Evolutionary conservation across 2,329 filamentous ascomycete species (phyloP), one percentile per base, ranked within the genome.

Genomic region (Myotisia sp.): DNA sequence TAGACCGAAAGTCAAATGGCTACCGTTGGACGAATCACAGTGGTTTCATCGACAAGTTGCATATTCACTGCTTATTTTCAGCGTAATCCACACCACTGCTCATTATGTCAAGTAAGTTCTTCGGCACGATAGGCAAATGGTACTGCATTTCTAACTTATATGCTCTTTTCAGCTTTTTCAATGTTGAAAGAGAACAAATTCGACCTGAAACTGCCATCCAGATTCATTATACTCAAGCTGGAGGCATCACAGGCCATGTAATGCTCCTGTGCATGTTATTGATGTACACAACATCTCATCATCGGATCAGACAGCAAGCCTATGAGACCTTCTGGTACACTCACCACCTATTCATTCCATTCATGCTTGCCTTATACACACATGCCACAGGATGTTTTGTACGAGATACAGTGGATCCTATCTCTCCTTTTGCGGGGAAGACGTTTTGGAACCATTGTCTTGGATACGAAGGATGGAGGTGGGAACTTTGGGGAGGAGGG

Each of bases 241-340:
- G 84, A 49, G 90, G 90, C 41, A 80, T 95, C 42, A 98, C 90
- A 2, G 90, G 90, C 5, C 90, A 98, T 58, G 71, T 94, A 42
- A 98, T 98, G 90, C 71, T 95, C 17, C 68, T 98, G n/a, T 95
- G 86, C 69, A 98, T 98, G 90, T 64, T 98, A 42, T 63, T 98
- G 42, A 98, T 98, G 70, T 98, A 92, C 62, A 98, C 90, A 1
- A 94, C 86, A 0, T 80, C 90, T 2, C 90, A 98, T 53, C 71
- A 79, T 48, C 80, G 83, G 45, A 95, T 98, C 44, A 80, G 90
- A 36, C 87, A 95, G 55, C 90, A 98, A 55, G 92, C 84, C 0
- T 98, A 86, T 53, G 90, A 98, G 62, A 92, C 87, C 0, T 98
- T 98, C 56, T 98, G 90, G 90, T 98, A 98, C 61, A 93, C 85